phyloP scores from a whole-genome alignment of 371 early-diverging fungal species.

The Catenaria anguillulae region DNA sequence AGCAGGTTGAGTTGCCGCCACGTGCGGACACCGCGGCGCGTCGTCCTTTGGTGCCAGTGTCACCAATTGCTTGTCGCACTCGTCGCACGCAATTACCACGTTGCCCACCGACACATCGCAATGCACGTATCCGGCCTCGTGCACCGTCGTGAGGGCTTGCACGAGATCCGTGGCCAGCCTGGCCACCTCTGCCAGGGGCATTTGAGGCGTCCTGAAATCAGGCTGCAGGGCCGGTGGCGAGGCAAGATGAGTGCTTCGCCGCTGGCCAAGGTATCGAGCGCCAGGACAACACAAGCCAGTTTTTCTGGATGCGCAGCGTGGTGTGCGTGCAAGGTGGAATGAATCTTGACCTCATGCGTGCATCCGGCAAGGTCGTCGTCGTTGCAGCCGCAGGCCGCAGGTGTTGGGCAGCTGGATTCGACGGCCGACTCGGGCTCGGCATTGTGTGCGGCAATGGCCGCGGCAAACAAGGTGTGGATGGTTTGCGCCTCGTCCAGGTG shows the following conservation, averaged over 20 bases:
- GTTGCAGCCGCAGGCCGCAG: not conserved
- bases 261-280: not conserved
- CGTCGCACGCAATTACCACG: not conserved
- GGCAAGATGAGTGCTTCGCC: not conserved
- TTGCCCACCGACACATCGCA: not conserved
- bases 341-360: not conserved
- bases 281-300: not conserved
- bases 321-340: not conserved
- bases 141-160: not conserved
- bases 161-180: not conserved
- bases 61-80: not conserved
- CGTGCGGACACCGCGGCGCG: not conserved
- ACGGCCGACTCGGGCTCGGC: not conserved
- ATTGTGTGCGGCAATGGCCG: not conserved
- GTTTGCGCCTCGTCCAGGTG: not conserved
- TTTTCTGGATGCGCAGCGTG: not conserved
- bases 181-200: not conserved
- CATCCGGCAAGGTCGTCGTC: not conserved
- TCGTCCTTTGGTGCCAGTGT: too few relatives aligned
- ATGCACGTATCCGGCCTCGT: not conserved
- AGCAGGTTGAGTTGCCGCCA: not conserved
- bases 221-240: not conserved
- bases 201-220: not conserved
- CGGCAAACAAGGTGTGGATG: not conserved
- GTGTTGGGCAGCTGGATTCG: not conserved